Evolutionary conservation across 1,284 basidiomycete genomes (phyloP).

Genomic region (Irpex rosettiformis): DNA sequence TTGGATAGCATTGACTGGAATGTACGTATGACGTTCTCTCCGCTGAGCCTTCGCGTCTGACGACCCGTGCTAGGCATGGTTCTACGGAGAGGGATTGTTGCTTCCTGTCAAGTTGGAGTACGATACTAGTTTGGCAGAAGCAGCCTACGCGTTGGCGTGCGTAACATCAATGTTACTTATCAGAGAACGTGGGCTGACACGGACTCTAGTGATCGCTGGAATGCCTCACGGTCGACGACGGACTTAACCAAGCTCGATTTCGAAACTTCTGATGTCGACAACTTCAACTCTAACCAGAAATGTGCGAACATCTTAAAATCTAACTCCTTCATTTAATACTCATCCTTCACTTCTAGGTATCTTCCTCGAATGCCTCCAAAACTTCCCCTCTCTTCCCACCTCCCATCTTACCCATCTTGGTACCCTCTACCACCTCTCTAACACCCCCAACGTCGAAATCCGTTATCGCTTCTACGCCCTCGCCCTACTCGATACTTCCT

Average conservation of each 20-base stretch:
- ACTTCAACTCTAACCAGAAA: slow-evolving; percentile 67
- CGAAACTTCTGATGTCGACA: slow-evolving; percentile 46
- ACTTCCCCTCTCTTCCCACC: slow-evolving; percentile 51
- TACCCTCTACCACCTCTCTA: slow-evolving; percentile 47
- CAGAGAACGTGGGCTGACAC: neutral
- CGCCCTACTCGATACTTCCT: slow-evolving; percentile 48
- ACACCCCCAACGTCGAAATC: slow-evolving; percentile 67
- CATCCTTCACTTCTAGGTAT: neutral
- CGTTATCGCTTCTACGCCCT: slow-evolving; percentile 70
- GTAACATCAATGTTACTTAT: neutral
- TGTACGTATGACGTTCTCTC: slow-evolving; percentile 39
- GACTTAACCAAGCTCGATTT: slow-evolving; percentile 45
- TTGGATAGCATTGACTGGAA: slow-evolving; percentile 81
- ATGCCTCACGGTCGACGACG: slow-evolving; percentile 42
- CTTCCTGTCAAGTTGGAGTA: slow-evolving; percentile 86
- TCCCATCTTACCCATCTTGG: slow-evolving; percentile 55
- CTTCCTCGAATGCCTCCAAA: slow-evolving; percentile 70
- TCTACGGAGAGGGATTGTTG: slow-evolving; percentile 78
- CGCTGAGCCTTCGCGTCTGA: neutral
- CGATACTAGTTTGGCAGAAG: slow-evolving; percentile 78
- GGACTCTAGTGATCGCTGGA: slow-evolving; percentile 54
- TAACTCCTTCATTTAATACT: neutral
- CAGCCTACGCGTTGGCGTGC: slow-evolving; percentile 66
- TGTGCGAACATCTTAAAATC: slow-evolving; percentile 33
- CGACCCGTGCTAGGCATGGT: slow-evolving; percentile 65